Evolutionary conservation across 2,329 filamentous ascomycete species (phyloP), one percentile per base, ranked within the genome.

Genomic region (Biscogniauxia mediterranea): DNA sequence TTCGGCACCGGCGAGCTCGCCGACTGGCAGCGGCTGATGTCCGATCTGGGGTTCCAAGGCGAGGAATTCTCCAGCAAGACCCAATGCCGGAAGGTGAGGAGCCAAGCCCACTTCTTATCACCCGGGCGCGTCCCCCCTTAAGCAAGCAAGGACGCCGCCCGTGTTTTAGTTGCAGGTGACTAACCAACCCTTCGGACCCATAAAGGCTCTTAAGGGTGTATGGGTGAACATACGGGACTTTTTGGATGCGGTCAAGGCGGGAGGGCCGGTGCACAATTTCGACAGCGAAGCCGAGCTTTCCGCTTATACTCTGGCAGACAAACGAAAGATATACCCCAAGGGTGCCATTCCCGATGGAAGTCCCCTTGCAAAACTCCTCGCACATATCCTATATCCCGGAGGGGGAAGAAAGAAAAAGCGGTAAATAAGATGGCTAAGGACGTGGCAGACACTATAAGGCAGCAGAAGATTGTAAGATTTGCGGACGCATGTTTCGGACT

Each of bases 181-280:
- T 46, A 46, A 46, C 38, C 17, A 17, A n/a, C 6, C 38, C 7
- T 2, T 32, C 7, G 38, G 15, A 2, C 38, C 13, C 17, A 46
- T n/a, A 23, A 15, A 83, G 81, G 78, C 75, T 2, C 69, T 83
- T 1, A 67, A 66, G n/a, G 64, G 54, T 0, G 70, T 83, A 4
- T 76, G 78, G 68, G 75, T 84, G 60, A 84, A 84, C 61, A 83
- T 84, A 46, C 63, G 62, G 26, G 82, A 85, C 68, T 80, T 85
- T 59, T 68, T 85, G 6, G 64, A 71, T 0, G 76, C 75, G 9
- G 58, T 76, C 23, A 58, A 67, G 5, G 63, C 60, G 13, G 72
- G 70, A 0, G 53, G 62, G 0, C 58, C 54, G 0, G 72, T 79
- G 2, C 62, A 17, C 0, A 70, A 68, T 32, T 83, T 81, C 64